Conservation (phyloP, 805 yeast genomes). For the Wickerhamiella vanderwaltii region DNA sequence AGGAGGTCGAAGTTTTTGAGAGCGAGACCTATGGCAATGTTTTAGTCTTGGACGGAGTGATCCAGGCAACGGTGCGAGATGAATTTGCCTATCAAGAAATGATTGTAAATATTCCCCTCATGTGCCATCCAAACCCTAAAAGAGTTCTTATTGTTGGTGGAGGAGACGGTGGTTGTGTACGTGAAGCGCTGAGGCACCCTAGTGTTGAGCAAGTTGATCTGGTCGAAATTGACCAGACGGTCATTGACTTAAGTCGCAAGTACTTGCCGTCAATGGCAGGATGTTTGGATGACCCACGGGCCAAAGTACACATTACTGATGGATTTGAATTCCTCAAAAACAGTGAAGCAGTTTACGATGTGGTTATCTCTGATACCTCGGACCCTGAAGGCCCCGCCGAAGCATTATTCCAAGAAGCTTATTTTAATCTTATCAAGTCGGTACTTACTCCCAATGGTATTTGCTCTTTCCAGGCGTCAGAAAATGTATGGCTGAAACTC, state of each 20-base stretch:
- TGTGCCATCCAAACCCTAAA: conserved; percentile 63
- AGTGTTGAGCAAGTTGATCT: conserved; percentile 51
- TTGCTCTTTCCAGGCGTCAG: conserved; percentile 70
- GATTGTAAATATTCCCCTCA: conserved; percentile 72
- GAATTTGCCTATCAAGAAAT: conserved; percentile 91
- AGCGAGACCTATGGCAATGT: conserved; percentile 75
- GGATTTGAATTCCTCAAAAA: conserved; percentile 65
- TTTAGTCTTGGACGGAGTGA: conserved; percentile 75
- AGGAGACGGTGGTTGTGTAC: conserved; percentile 89
- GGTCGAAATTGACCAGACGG: conserved; percentile 84
- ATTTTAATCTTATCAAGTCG: conserved; percentile 53
- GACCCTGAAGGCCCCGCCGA: conserved; percentile 97
- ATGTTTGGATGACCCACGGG: conserved; percentile 43
- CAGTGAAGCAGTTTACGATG: conserved; percentile 48
- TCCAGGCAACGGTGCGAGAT: conserved; percentile 85
- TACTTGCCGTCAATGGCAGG: conserved; percentile 66
- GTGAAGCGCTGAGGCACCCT: conserved; percentile 73
- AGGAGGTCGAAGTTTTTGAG: conserved; percentile 67
- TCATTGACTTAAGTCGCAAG: conserved; percentile 55
- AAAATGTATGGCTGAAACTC: conserved; percentile 86
- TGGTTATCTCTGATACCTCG: conserved; percentile 81
- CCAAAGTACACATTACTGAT: conserved; percentile 57
- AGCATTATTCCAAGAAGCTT: conserved; percentile 66
- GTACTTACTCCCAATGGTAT: conserved; percentile 55
- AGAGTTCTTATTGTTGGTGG: conserved; percentile 84